phyloP scores from a whole-genome alignment of 176 grass and related monocot genomes.

The Eleusine indica region DNA sequence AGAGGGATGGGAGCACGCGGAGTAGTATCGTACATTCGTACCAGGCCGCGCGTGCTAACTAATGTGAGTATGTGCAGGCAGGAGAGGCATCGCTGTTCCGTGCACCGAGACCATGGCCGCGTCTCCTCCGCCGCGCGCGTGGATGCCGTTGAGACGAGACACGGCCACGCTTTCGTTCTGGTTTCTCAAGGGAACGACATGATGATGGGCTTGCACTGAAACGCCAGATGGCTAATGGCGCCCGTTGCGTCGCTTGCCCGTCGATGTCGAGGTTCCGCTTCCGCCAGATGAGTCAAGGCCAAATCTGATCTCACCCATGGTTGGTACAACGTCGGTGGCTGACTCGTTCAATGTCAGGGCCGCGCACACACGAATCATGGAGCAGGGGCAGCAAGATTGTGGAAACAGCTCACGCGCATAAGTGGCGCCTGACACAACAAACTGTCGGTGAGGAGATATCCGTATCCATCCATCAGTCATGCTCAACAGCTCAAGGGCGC shows the following conservation, averaged over 20 bases:
- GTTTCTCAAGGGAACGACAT: neutral
- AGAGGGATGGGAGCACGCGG: too few species aligned
- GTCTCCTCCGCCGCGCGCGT: too few species aligned
- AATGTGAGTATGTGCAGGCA: too few species aligned
- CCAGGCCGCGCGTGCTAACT: too few species aligned
- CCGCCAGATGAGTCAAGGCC: neutral
- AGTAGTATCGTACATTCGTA: too few species aligned
- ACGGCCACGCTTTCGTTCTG: neutral
- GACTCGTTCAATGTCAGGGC: neutral
- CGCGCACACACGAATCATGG: neutral
- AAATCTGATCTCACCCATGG: neutral
- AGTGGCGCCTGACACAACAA: slow-evolving; percentile 28
- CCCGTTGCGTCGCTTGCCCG: neutral
- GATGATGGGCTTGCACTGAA: neutral
- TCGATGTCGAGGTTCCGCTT: neutral
- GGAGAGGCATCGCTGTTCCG: too few species aligned
- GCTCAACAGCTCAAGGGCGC: neutral
- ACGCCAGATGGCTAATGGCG: neutral
- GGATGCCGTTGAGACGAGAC: too few species aligned
- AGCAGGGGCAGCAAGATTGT: neutral
- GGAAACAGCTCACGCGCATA: slow-evolving; percentile 43
- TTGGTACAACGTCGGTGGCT: slow-evolving; percentile 16
- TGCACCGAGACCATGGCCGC: too few species aligned
- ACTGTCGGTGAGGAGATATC: slow-evolving; percentile 27
- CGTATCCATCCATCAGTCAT: neutral